These are phyloP conservation scores for Alternaria arborescens DNA, from an alignment of 2,329 filamentous ascomycete species.

Conservation along the genomic window DNA sequence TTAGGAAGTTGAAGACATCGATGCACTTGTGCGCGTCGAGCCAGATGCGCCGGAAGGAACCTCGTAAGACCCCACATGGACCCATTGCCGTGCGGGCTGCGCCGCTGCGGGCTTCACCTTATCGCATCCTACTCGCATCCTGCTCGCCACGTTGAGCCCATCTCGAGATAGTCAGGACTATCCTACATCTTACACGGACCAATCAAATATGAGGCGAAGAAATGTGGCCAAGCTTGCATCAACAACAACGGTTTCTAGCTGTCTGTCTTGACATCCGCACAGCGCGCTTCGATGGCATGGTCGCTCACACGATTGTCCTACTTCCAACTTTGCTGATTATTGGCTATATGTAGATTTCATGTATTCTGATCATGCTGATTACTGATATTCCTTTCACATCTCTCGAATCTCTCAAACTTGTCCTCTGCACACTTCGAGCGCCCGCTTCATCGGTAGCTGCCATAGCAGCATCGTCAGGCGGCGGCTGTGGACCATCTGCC, in stretches of 20 bases:
- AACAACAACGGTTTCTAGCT: background rate
- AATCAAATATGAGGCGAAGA: background rate
- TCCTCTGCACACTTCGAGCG: background rate
- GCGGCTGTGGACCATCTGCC: conserved; percentile 7
- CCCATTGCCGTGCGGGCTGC: background rate
- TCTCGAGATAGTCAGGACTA: background rate
- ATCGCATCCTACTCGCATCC: background rate
- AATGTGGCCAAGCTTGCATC: background rate
- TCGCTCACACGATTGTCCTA: background rate
- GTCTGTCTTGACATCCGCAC: background rate
- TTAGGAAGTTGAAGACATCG: background rate
- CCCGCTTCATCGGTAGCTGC: background rate
- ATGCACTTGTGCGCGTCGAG: background rate
- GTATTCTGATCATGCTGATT: background rate
- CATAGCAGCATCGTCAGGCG: background rate
- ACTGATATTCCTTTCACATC: background rate
- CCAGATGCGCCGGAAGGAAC: background rate
- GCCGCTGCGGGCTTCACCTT: background rate
- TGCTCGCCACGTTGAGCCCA: background rate
- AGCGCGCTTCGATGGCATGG: background rate
- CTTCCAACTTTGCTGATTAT: background rate
- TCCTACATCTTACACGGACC: background rate
- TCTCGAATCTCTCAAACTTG: background rate
- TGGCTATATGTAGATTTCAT: conserved; percentile 1
- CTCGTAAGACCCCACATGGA: background rate